Conservation (phyloP, 2,329 filamentous ascomycete species). For the Penicillium sp. region DNA sequence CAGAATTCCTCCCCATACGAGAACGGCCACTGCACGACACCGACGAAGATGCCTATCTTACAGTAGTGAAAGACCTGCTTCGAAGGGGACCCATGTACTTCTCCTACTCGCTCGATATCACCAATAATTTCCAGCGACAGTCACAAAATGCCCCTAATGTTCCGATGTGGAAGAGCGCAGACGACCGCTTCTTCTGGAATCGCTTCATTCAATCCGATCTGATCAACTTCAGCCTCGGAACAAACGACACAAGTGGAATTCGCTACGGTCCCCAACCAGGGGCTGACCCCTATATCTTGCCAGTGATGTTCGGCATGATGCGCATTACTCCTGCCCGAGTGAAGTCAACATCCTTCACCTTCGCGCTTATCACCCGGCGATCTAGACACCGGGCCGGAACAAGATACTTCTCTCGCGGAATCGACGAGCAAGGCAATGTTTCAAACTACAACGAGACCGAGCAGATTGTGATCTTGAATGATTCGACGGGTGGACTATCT, state of each 20-base stretch:
- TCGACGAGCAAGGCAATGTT: slow-evolving; percentile 92
- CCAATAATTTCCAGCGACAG: slow-evolving; percentile 94
- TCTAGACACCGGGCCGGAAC: slow-evolving; percentile 88
- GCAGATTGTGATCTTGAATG: slow-evolving; percentile 86
- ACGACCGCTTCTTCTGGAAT: slow-evolving; percentile 99
- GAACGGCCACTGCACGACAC: slow-evolving; percentile 87
- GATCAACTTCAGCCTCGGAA: slow-evolving; percentile 76
- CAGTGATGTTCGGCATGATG: slow-evolving; percentile 94
- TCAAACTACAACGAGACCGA: slow-evolving; percentile 99
- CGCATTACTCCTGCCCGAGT: slow-evolving; percentile 83
- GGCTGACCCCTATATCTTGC: slow-evolving; percentile 87
- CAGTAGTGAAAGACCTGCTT: slow-evolving; percentile 76
- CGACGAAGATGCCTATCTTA: slow-evolving; percentile 89
- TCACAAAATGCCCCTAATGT: slow-evolving; percentile 67
- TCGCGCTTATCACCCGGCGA: slow-evolving; percentile 82
- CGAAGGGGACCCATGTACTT: slow-evolving; percentile 92
- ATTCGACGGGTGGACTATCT: slow-evolving; percentile 68
- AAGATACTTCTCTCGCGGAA: slow-evolving; percentile 88
- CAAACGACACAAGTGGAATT: slow-evolving; percentile 46
- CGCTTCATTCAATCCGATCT: slow-evolving; percentile 86
- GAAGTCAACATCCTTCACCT: slow-evolving; percentile 78
- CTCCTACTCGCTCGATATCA: slow-evolving; percentile 94
- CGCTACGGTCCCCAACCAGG: slow-evolving; percentile 62
- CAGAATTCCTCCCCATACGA: slow-evolving; percentile 89
- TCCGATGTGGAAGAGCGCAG: slow-evolving; percentile 86